phyloP scores from a whole-genome alignment of 441 rosid genomes.

The Populus hybrid region DNA sequence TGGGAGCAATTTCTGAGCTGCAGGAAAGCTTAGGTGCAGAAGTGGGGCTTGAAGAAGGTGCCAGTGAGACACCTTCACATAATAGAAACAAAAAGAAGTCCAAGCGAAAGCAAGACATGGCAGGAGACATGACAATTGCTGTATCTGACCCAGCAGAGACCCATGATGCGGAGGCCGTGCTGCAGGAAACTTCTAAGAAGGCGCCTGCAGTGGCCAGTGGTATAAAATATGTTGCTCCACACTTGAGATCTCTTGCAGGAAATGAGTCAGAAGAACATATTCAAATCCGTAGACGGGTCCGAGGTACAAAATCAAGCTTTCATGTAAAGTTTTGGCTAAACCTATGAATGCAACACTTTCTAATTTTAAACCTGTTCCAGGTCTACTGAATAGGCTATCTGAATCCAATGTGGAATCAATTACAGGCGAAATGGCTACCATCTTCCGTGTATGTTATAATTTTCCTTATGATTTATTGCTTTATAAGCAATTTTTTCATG shows the following conservation, averaged over 20 bases:
- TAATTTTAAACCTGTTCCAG: slow-evolving; percentile 38
- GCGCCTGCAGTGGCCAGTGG: slow-evolving; percentile 23
- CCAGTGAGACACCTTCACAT: slow-evolving; percentile 13
- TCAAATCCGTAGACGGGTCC: slow-evolving; percentile 60
- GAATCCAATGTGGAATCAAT: slow-evolving; percentile 88
- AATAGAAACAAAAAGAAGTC: slow-evolving; percentile 38
- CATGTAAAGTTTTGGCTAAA: background rate
- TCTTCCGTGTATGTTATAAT: slow-evolving; percentile 53
- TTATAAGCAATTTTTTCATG: background rate
- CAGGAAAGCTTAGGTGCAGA: slow-evolving; percentile 28
- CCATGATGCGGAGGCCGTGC: slow-evolving; percentile 19
- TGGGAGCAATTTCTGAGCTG: slow-evolving; percentile 25
- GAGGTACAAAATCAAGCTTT: slow-evolving; percentile 50
- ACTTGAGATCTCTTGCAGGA: slow-evolving; percentile 50
- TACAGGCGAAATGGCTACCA: slow-evolving; percentile 63
- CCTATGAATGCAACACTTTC: slow-evolving; percentile 9
- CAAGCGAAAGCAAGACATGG: slow-evolving; percentile 28
- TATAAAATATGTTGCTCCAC: slow-evolving; percentile 69
- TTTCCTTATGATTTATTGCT: slow-evolving; percentile 3
- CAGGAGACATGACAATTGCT: slow-evolving; percentile 18
- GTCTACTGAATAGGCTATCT: slow-evolving; percentile 76
- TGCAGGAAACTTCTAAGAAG: slow-evolving; percentile 28
- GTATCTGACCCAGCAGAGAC: slow-evolving; percentile 27
- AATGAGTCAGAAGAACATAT: slow-evolving; percentile 63
- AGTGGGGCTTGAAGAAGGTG: slow-evolving; percentile 29